These are phyloP conservation scores for Chlamydomonas asymmetrica DNA, from an alignment of 139 green algal genomes.

Conservation along the genomic window DNA sequence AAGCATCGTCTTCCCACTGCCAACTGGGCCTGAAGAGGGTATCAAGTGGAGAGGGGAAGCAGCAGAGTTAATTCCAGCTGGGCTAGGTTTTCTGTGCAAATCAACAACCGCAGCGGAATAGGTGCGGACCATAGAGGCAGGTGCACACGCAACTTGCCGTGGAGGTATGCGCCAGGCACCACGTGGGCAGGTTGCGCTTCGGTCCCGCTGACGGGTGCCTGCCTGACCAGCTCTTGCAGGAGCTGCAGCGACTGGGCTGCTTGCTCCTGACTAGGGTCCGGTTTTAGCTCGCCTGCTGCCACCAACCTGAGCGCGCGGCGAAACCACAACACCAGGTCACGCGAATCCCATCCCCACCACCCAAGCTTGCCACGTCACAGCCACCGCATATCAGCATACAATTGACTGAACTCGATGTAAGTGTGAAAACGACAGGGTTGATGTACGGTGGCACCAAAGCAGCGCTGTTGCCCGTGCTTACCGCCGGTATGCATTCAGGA, in stretches of 20 bases:
- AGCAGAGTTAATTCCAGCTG: background rate
- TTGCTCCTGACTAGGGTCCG: background rate
- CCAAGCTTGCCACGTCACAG: too few species aligned
- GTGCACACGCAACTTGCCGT: background rate
- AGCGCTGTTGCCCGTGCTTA: too few species aligned
- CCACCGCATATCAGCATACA: too few species aligned
- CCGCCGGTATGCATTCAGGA: too few species aligned
- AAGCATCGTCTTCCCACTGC: conserved; percentile 90
- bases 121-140: background rate
- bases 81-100: background rate
- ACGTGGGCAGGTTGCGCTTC: background rate
- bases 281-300: background rate
- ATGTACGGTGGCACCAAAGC: too few species aligned
- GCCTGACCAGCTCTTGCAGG: conserved; percentile 4
- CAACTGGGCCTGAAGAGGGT: conserved; percentile 82
- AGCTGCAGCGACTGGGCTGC: conserved; percentile 3
- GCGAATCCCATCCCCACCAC: too few species aligned
- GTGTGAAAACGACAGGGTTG: too few species aligned
- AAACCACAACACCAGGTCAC: too few species aligned
- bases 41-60: background rate
- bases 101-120: conserved; percentile 1
- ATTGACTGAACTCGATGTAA: too few species aligned
- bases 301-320: too few species aligned
- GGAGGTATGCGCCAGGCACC: background rate
- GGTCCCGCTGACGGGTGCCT: background rate